Percentiles rank a stretch among this genome's conserved stretches.
phyloP scores from a whole-genome alignment of 345 rosid species.

The sweet orange (Citrus sinensis) region DVS_A1.0 CM039168.1:9057001-9057500 shows the following conservation, averaged over 20 bases:
- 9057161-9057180: conserved; percentile 80
- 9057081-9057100: conserved; percentile 82
- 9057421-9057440: conserved; percentile 84
- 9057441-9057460: conserved; percentile 91
- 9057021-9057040: not conserved
- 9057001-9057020: not conserved
- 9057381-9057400: not conserved
- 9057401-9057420: conserved; percentile 62
- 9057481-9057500: conserved; percentile 90
- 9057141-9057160: conserved; percentile 79
- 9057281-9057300: not conserved
- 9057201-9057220: conserved; percentile 80
- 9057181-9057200: conserved; percentile 56
- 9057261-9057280: no score
- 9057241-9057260: not conserved
- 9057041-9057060: conserved; percentile 22
- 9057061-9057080: conserved; percentile 68
- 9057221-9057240: conserved; percentile 37
- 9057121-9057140: conserved; percentile 85
- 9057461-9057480: conserved; percentile 76
- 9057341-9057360: no score
- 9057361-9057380: not conserved
- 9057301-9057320: not conserved
- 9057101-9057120: conserved; percentile 78
- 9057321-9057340: not conserved